A percentile compares a stretch with the other conserved stretches of the same genome.
phyloP scores from a whole-genome alignment of 2,329 filamentous ascomycete genomes.

The Neonectria neomacrospora region DNA sequence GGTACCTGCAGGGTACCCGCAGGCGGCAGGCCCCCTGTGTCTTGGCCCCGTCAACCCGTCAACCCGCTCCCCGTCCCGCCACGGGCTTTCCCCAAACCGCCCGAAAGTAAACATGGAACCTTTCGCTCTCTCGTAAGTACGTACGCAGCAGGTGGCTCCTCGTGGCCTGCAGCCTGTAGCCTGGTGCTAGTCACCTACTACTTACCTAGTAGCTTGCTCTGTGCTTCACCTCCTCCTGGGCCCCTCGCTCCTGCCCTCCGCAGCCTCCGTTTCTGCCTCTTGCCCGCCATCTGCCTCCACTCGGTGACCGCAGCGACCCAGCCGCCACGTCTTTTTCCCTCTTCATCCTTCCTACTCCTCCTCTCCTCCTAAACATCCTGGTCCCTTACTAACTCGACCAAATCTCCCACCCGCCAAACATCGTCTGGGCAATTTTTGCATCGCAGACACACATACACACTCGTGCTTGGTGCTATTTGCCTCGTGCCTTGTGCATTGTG shows the following conservation, averaged over 20 bases:
- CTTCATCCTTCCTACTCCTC: slow-evolving; percentile 28
- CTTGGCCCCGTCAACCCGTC: slow-evolving; percentile 34
- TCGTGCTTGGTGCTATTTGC: slow-evolving; percentile 34
- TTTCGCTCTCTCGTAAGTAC: background rate
- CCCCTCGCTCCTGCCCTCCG: slow-evolving; percentile 6
- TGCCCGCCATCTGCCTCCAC: slow-evolving; percentile 17
- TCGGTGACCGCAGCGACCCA: slow-evolving; percentile 28
- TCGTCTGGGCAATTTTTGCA: slow-evolving; percentile 27
- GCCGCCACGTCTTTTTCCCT: slow-evolving; percentile 30
- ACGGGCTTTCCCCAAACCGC: slow-evolving; percentile 41
- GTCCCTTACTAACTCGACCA: slow-evolving; percentile 32
- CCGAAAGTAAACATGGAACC: slow-evolving; percentile 41
- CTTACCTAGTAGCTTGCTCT: background rate
- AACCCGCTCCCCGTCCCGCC: slow-evolving; percentile 36
- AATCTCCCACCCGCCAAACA: slow-evolving; percentile 8
- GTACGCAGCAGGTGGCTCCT: background rate
- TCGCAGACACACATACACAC: slow-evolving; percentile 19
- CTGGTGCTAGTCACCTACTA: background rate
- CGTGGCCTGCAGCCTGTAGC: background rate
- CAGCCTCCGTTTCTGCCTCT: slow-evolving; percentile 1
- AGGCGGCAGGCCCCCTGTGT: slow-evolving; percentile 19
- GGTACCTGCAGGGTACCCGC: slow-evolving; percentile 29
- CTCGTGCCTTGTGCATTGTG: slow-evolving; percentile 36
- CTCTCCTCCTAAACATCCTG: slow-evolving; percentile 35
- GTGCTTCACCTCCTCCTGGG: slow-evolving; percentile 1